Percentiles rank a stretch among this genome's conserved stretches.
Evolutionary conservation across 2,329 filamentous ascomycete species (phyloP).

Genomic region (Sporothrix luriei): DNA sequence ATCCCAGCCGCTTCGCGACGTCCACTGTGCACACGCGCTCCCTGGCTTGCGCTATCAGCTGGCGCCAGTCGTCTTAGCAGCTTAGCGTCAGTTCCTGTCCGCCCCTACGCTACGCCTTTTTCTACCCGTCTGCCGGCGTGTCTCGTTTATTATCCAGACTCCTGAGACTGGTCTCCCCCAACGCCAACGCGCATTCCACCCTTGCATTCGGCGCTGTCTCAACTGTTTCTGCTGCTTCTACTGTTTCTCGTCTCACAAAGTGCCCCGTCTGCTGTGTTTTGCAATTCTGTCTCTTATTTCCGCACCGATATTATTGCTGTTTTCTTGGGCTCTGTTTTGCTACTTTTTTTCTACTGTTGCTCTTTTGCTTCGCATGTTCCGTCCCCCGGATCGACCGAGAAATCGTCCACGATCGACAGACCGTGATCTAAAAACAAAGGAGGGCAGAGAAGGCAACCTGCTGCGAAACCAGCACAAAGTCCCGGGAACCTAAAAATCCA

Average conservation of each 20-base stretch:
- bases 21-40: slow-evolving; percentile 7
- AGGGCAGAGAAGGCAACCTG: neutral
- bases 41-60: slow-evolving; percentile 10
- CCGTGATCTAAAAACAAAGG: neutral
- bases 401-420: slow-evolving; percentile 27
- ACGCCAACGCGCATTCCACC: slow-evolving; percentile 6
- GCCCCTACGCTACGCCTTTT: slow-evolving; percentile 4
- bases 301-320: neutral
- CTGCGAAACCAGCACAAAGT: neutral
- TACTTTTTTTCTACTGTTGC: neutral
- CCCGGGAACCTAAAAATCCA: neutral
- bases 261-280: slow-evolving; percentile 15
- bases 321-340: neutral
- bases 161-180: neutral
- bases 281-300: neutral
- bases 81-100: slow-evolving; percentile 6
- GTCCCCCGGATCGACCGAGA: slow-evolving; percentile 24
- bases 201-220: slow-evolving; percentile 8
- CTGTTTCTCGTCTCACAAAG: slow-evolving; percentile 1
- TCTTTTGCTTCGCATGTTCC: neutral
- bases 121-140: neutral
- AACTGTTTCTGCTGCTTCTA: neutral
- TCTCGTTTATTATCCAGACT: slow-evolving; percentile 23
- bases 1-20: slow-evolving; percentile 13
- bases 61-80: slow-evolving; percentile 12